Conservation (phyloP, 495 filamentous ascomycete genomes). For the Corynascus novoguineensis region DNA sequence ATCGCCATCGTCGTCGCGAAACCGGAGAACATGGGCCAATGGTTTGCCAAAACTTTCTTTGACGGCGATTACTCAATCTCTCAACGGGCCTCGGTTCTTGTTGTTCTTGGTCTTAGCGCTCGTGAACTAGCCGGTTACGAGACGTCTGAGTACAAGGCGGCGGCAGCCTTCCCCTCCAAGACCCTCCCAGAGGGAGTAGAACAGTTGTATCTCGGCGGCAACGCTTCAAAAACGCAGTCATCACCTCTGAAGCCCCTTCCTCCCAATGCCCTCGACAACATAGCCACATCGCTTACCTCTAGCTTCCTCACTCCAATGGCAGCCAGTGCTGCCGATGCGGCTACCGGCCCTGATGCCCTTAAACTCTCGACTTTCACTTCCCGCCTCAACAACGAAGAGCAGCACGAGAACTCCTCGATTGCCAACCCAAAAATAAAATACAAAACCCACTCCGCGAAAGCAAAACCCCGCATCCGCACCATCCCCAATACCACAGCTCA, state of each 20-base stretch:
- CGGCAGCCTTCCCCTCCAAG: conserved; percentile 64
- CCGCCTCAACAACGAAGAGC: conserved; percentile 28
- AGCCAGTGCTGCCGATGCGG: conserved; percentile 59
- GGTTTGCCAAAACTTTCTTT: conserved; percentile 82
- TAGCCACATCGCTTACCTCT: conserved; percentile 57
- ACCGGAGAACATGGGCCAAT: conserved; percentile 70
- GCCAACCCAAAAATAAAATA: conserved; percentile 18
- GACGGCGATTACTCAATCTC: conserved; percentile 83
- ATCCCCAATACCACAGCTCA: conserved; percentile 71
- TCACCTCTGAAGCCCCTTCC: conserved; percentile 46
- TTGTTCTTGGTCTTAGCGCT: conserved; percentile 74
- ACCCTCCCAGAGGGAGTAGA: conserved; percentile 57
- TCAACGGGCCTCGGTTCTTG: conserved; percentile 75
- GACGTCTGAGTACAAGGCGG: conserved; percentile 49
- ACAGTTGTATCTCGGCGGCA: conserved; percentile 36
- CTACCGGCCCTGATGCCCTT: conserved; percentile 72
- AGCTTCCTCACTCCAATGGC: conserved; percentile 76
- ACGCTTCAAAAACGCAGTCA: conserved; percentile 16
- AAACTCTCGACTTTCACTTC: conserved; percentile 58
- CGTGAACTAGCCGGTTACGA: conserved; percentile 81
- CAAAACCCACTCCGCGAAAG: conserved; percentile 18
- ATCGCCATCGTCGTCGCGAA: conserved; percentile 73
- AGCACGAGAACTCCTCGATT: conserved; percentile 5
- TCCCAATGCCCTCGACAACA: conserved; percentile 53
- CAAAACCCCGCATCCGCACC: conserved; percentile 53